Evolutionary conservation across 768 basidiomycete species (phyloP).

Genomic region (Podaxis carcinomalis): DNA sequence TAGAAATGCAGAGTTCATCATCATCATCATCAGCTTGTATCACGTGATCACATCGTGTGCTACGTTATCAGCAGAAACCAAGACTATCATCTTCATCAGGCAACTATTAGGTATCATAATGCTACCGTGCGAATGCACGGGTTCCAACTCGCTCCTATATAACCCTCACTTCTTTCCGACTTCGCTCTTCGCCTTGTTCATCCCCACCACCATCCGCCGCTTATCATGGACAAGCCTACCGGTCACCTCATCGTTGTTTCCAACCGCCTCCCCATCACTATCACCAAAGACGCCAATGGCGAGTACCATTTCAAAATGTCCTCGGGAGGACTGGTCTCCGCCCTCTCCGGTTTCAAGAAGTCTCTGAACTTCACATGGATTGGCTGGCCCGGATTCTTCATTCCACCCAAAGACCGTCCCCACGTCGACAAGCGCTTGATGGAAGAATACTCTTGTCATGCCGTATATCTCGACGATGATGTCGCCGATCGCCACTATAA

Average conservation of each 20-base stretch:
- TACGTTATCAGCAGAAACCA: no score
- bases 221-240: constrained; percentile 27
- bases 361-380: constrained; percentile 98
- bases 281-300: constrained; percentile 87
- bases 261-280: constrained; percentile 93
- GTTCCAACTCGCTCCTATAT: constrained; percentile 16
- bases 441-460: constrained; percentile 96
- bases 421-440: constrained; percentile 87
- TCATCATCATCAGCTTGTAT: no score
- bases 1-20: no score
- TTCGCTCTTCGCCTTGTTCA: background rate
- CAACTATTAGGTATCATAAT: no score
- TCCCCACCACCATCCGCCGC: constrained; percentile 9
- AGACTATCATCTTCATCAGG: no score
- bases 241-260: constrained; percentile 91
- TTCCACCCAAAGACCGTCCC: constrained; percentile 88
- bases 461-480: constrained; percentile 97
- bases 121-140: no score
- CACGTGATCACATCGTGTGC: no score
- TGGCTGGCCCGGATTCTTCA: constrained; percentile 92
- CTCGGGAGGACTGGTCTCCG: constrained; percentile 95
- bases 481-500: constrained; percentile 98
- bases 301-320: constrained; percentile 99
- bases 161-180: constrained; percentile 7
- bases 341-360: constrained; percentile 97